A percentile compares a stretch with the other conserved stretches of the same genome.
phyloP scores from a whole-genome alignment of 192 early-diverging fungal genomes.

The Phycomyces nitens region DNA sequence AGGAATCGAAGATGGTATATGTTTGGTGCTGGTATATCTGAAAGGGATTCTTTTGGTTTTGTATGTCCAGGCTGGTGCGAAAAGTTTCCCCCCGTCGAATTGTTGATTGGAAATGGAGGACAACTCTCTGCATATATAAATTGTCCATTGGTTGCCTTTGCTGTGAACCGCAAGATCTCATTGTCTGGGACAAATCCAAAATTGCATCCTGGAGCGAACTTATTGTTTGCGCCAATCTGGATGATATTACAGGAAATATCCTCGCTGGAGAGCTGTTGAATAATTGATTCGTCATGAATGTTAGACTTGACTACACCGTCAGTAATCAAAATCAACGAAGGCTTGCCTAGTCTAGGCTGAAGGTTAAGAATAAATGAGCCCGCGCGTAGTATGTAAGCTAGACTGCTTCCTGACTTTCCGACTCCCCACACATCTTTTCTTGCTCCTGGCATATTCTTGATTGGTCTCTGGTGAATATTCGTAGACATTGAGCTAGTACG shows the following conservation, averaged over 20 bases:
- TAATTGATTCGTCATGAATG: constrained; percentile 51
- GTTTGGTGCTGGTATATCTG: constrained; percentile 34
- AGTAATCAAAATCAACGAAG: constrained; percentile 59
- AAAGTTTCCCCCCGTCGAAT: background rate
- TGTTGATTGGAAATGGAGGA: constrained; percentile 17
- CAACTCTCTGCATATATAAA: constrained; percentile 73
- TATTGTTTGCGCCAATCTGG: constrained; percentile 65
- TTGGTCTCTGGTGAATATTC: background rate
- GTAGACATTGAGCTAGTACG: background rate
- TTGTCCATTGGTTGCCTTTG: constrained; percentile 61
- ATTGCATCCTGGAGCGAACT: constrained; percentile 62
- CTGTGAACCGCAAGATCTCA: constrained; percentile 67
- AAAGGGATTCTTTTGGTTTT: background rate
- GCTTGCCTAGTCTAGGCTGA: constrained; percentile 40
- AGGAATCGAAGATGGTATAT: constrained; percentile 50
- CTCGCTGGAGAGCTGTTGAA: constrained; percentile 58
- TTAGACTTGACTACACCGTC: constrained; percentile 78
- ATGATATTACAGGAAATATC: constrained; percentile 66
- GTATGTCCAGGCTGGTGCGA: background rate
- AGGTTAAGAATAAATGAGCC: constrained; percentile 49
- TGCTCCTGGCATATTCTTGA: constrained; percentile 1
- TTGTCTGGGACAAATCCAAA: constrained; percentile 77
- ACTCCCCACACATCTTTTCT: constrained; percentile 54
- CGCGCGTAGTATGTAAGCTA: constrained; percentile 55
- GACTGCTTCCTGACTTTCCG: constrained; percentile 51